A percentile compares a stretch with the other conserved stretches of the same genome.
Conservation (phyloP, 129 eudicot species). For the Apium graveolens region DNA sequence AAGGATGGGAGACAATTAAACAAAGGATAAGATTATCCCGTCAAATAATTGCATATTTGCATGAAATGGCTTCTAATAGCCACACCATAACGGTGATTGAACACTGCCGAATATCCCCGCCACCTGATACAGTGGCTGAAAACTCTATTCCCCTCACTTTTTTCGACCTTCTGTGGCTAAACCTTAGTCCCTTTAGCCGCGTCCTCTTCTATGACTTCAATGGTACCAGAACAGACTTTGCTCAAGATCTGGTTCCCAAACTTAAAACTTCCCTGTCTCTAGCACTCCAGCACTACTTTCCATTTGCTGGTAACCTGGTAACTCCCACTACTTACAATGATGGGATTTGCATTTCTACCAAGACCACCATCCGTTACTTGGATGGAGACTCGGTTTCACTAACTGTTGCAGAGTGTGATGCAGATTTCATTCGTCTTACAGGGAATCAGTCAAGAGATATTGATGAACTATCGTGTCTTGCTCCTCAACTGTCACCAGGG, state of each 20-base stretch:
- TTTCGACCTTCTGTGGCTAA: slow-evolving; percentile 6
- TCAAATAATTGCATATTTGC: neutral
- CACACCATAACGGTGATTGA: neutral
- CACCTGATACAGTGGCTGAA: neutral
- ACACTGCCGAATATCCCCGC: neutral
- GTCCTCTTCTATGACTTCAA: neutral
- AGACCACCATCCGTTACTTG: slow-evolving; percentile 16
- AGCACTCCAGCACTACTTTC: slow-evolving; percentile 8
- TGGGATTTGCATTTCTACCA: neutral
- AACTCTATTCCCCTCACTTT: neutral
- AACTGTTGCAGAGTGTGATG: slow-evolving; percentile 18
- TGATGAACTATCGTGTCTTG: slow-evolving; percentile 27
- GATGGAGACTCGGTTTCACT: slow-evolving; percentile 35
- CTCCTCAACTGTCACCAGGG: slow-evolving; percentile 21
- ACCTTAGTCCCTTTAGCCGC: neutral
- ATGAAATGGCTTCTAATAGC: neutral
- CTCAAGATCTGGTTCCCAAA: neutral
- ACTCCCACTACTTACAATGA: neutral
- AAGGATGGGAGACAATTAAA: too few species aligned
- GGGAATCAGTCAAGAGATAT: slow-evolving; percentile 30
- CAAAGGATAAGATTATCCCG: neutral
- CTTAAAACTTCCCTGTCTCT: slow-evolving; percentile 3
- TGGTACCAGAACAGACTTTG: neutral
- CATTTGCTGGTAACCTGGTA: neutral
- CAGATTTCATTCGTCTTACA: slow-evolving; percentile 30